Base-by-base conservation (phyloP, 2,329 filamentous ascomycete genomes). In the Ophiocordyceps camponoti-floridani region DNA sequence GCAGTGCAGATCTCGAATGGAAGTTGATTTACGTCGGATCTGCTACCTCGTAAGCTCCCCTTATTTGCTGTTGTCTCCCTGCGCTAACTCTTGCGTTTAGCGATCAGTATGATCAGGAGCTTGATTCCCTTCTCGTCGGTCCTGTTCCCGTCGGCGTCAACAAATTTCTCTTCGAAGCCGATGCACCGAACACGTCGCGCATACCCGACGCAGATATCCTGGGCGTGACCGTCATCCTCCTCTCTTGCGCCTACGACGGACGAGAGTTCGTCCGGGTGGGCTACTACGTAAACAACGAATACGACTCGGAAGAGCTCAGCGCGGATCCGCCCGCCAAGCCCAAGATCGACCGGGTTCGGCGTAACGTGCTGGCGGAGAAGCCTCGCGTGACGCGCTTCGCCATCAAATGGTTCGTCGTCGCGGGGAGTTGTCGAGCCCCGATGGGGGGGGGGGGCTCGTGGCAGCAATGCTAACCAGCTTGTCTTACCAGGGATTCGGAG, bases 201-300 rank as follows among this genome's bases (percentile, higher is more conserved):
- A 96, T 98, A 56, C 91, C 91, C 46, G 82, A 88, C 53, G 87
- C 85, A 53, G 93, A 98, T 66, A 88, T 98, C 55, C 76, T 98
- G 41, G 91, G 91, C 48, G 93, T 98, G 43, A 98, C 91, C 4
- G 91, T 98, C 56, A 87, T 98, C 55, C 81, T 98, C 46, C 75
- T 98, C 52, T 94, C 87, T 47, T 96, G 91, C 66, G 84, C 86
- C 62, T 98, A 98, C 66, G 91, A 98, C 57, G 83, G 84, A 45
- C 79, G 91, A 58, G 91, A 98, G 63, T 98, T 98, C 56, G 87
- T 98, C 37, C 87, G 91, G 52, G 89, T 98, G 40, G 91, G 91
- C 49, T 98, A 98, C 75, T 98, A 98, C 55, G 91, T 98, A 57
- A 98, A 96, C 73, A 98, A 98, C 57, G 93, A 98, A 64, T 98